phyloP scores from a whole-genome alignment of 495 filamentous ascomycete species.

The Immersiella caudata region DNA sequence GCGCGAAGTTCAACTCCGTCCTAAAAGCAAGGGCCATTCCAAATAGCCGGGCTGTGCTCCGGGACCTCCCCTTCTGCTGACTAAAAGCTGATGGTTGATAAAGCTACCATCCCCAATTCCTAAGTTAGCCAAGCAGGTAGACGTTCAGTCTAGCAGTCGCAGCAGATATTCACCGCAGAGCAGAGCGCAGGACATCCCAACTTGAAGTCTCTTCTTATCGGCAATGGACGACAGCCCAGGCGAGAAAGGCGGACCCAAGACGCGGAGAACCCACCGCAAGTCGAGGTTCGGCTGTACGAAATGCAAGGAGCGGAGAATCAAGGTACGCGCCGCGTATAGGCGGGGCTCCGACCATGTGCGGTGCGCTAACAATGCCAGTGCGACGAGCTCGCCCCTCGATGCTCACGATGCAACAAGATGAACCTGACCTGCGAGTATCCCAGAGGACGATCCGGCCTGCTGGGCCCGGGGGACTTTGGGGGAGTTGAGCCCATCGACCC shows the following conservation, averaged over 20 bases:
- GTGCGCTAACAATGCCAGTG: slow-evolving; percentile 25
- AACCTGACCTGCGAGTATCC: slow-evolving; percentile 32
- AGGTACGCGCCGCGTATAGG: slow-evolving; percentile 25
- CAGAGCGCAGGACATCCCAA: too few relatives aligned
- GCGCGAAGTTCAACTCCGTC: background rate
- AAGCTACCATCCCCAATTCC: background rate
- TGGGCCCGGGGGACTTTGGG: slow-evolving; percentile 2
- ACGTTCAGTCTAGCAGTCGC: too few relatives aligned
- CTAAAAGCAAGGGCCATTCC: background rate
- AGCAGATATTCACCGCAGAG: too few relatives aligned
- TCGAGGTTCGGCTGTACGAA: slow-evolving; percentile 34
- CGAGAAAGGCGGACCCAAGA: slow-evolving; percentile 15
- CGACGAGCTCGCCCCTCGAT: slow-evolving; percentile 32
- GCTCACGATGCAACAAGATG: slow-evolving; percentile 34
- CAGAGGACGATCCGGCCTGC: slow-evolving; percentile 10
- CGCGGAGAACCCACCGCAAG: slow-evolving; percentile 33
- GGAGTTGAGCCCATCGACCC: slow-evolving; percentile 18
- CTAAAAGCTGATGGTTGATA: background rate
- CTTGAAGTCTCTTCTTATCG: background rate
- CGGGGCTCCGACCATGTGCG: too few relatives aligned
- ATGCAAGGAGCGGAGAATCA: slow-evolving; percentile 36
- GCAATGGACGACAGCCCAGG: background rate
- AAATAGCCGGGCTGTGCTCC: background rate
- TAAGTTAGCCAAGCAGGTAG: too few relatives aligned
- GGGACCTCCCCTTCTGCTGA: background rate